These are phyloP conservation scores for Thalassiosira profunda DNA, from an alignment of 108 stramenopile genomes.

Conservation along the genomic window DNA sequence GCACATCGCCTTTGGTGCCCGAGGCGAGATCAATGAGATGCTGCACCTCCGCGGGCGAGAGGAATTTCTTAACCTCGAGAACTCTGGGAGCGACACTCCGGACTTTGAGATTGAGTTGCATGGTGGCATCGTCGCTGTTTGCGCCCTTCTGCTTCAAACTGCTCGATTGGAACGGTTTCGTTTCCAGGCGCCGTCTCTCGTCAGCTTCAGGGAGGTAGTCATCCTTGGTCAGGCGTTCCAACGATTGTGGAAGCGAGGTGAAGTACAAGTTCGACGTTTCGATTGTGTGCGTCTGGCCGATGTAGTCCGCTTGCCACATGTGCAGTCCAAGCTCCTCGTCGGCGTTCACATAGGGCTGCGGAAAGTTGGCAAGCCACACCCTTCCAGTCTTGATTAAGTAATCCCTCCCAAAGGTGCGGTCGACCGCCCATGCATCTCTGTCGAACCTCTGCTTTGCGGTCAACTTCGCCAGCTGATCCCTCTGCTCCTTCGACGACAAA, in stretches of 20 bases:
- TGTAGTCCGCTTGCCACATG: slow-evolving; percentile 69
- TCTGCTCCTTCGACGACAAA: slow-evolving; percentile 52
- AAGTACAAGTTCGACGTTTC: slow-evolving; percentile 35
- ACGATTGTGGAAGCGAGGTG: slow-evolving; percentile 14
- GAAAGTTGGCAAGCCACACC: slow-evolving; percentile 78
- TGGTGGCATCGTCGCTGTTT: background rate
- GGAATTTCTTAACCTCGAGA: slow-evolving; percentile 74
- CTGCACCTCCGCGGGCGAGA: slow-evolving; percentile 69
- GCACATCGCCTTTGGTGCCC: slow-evolving; percentile 42
- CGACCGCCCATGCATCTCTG: slow-evolving; percentile 66
- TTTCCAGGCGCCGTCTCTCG: slow-evolving; percentile 3
- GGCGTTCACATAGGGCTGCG: slow-evolving; percentile 48
- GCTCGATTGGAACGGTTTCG: slow-evolving; percentile 21
- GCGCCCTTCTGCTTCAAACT: slow-evolving; percentile 5
- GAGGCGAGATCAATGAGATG: slow-evolving; percentile 62
- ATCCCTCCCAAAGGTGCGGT: slow-evolving; percentile 67
- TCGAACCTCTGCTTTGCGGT: slow-evolving; percentile 21
- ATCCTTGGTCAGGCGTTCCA: slow-evolving; percentile 17
- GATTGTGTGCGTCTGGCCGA: slow-evolving; percentile 68
- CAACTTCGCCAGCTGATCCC: slow-evolving; percentile 53
- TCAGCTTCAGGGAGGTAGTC: slow-evolving; percentile 33
- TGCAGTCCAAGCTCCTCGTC: slow-evolving; percentile 42
- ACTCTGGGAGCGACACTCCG: slow-evolving; percentile 73
- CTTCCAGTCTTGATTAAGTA: slow-evolving; percentile 67
- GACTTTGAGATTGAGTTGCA: slow-evolving; percentile 52